A percentile compares a stretch with the other conserved stretches of the same genome.
Conservation (phyloP, 1,284 basidiomycete species). For the Inonotus obliquus region DNA sequence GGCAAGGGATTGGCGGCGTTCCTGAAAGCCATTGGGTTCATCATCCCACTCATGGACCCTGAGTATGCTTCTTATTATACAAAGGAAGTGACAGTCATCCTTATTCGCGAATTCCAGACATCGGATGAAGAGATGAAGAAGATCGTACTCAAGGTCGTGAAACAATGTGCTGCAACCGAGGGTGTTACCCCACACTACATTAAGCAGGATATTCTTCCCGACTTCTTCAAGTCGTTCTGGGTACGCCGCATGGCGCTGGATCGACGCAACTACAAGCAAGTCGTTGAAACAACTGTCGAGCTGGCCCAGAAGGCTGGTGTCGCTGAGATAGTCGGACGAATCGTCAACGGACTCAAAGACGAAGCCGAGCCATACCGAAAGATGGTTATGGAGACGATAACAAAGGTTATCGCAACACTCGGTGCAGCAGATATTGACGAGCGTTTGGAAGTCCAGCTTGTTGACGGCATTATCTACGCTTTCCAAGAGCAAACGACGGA, state of each 20-base stretch:
- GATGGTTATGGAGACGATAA: slow-evolving; percentile 99
- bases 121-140: slow-evolving; percentile 99
- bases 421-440: slow-evolving; percentile 98
- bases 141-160: slow-evolving; percentile 98
- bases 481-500: slow-evolving; percentile 99
- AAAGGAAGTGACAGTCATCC: slow-evolving; percentile 94
- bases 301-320: slow-evolving; percentile 96
- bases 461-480: slow-evolving; percentile 98
- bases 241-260: slow-evolving; percentile 97
- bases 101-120: slow-evolving; percentile 99
- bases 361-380: slow-evolving; percentile 96
- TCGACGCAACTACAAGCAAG: slow-evolving; percentile 92
- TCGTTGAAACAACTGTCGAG: slow-evolving; percentile 98
- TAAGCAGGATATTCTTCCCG: slow-evolving; percentile 96
- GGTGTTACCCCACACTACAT: slow-evolving; percentile 93
- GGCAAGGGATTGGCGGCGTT: slow-evolving; percentile 98
- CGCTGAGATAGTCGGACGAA: slow-evolving; percentile 89
- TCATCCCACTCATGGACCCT: slow-evolving; percentile 99
- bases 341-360: slow-evolving; percentile 97
- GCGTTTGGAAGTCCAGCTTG: slow-evolving; percentile 87
- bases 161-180: slow-evolving; percentile 97
- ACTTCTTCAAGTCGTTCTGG: slow-evolving; percentile 99
- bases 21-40: slow-evolving; percentile 98
- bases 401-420: slow-evolving; percentile 88
- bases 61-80: slow-evolving; percentile 99